Conservation (phyloP, 116 monocot genomes). For the Zostera marina region DNA sequence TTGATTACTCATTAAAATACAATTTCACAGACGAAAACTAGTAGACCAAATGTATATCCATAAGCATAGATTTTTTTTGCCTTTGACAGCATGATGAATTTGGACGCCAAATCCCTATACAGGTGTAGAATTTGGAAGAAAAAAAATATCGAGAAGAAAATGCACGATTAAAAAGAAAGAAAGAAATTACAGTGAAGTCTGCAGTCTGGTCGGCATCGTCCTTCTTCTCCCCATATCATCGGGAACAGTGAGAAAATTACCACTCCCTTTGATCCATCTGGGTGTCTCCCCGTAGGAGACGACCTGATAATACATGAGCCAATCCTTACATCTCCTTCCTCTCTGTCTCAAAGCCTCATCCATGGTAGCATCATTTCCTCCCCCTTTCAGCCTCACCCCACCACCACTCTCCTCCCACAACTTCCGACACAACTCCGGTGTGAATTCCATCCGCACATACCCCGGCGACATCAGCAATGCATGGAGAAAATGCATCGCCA, state of each 20-base stretch:
- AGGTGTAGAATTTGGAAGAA: neutral
- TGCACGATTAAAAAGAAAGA: neutral
- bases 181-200: constrained; percentile 6
- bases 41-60: no score
- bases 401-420: constrained; percentile 26
- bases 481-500: constrained; percentile 73
- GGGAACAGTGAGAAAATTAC: neutral
- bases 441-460: constrained; percentile 34
- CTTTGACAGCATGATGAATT: no score
- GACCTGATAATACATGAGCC: constrained; percentile 90
- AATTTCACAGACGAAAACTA: no score
- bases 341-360: constrained; percentile 42
- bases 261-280: constrained; percentile 12
- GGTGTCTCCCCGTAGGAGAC: constrained; percentile 44
- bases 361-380: constrained; percentile 7
- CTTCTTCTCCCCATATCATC: neutral
- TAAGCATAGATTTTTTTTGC: no score
- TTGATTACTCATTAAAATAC: no score
- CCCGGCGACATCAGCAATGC: constrained; percentile 37
- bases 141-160: neutral
- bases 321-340: constrained; percentile 78
- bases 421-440: constrained; percentile 33
- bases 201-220: neutral
- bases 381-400: constrained; percentile 15
- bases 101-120: no score